phyloP scores from a whole-genome alignment of 2,329 filamentous ascomycete genomes.

The Plenodomus lindquistii region DNA sequence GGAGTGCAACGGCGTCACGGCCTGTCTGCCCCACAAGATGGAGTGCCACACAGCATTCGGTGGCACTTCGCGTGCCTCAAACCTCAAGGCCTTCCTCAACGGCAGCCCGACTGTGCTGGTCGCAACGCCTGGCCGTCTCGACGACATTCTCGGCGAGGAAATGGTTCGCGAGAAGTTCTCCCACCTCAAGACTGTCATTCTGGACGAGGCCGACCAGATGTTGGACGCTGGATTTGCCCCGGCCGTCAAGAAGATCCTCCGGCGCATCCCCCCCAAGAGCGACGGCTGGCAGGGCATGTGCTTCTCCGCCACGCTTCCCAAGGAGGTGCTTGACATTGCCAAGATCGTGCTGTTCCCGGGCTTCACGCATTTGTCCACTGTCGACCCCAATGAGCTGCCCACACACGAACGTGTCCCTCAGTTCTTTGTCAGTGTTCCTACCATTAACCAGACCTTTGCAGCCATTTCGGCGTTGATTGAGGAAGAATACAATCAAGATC shows the following conservation, averaged over 20 bases:
- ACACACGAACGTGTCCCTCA: slow-evolving; percentile 56
- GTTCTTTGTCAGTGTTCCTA: slow-evolving; percentile 51
- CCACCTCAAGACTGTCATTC: slow-evolving; percentile 51
- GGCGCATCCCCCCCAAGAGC: slow-evolving; percentile 55
- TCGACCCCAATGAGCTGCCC: slow-evolving; percentile 50
- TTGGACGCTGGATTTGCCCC: slow-evolving; percentile 59
- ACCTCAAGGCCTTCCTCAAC: slow-evolving; percentile 39
- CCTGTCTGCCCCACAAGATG: slow-evolving; percentile 43
- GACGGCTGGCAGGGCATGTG: slow-evolving; percentile 56
- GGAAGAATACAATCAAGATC: slow-evolving; percentile 46
- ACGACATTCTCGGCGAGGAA: slow-evolving; percentile 51
- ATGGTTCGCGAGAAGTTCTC: slow-evolving; percentile 52
- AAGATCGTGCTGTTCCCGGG: slow-evolving; percentile 50
- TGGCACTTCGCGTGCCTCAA: slow-evolving; percentile 39
- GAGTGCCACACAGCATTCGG: slow-evolving; percentile 54
- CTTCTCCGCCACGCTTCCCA: slow-evolving; percentile 52
- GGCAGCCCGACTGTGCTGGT: slow-evolving; percentile 50
- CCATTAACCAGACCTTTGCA: slow-evolving; percentile 51
- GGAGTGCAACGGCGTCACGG: slow-evolving; percentile 49
- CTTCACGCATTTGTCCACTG: slow-evolving; percentile 49
- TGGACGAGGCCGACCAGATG: slow-evolving; percentile 51
- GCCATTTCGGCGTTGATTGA: slow-evolving; percentile 52
- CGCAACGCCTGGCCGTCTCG: slow-evolving; percentile 54
- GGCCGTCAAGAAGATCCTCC: slow-evolving; percentile 57
- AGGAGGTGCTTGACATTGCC: slow-evolving; percentile 51